Conservation (phyloP, 768 basidiomycete species). For the Neoboletus magnificus region DNA sequence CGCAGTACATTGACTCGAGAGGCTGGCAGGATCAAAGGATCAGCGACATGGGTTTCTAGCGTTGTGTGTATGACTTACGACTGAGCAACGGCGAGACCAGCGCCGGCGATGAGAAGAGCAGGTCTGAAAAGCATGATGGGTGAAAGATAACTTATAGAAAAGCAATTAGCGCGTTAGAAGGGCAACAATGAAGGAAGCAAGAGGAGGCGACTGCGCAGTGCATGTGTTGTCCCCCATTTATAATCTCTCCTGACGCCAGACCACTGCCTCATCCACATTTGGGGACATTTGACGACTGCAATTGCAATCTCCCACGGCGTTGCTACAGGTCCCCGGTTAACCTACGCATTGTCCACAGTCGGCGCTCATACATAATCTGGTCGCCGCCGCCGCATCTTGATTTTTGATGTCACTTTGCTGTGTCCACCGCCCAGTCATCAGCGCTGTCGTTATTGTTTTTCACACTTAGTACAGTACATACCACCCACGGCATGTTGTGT, state of each 20-base stretch:
- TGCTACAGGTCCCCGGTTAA: not conserved
- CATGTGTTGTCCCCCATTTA: constrained; percentile 8
- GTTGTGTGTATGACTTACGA: constrained; percentile 33
- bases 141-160: not conserved
- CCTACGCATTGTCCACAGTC: not conserved
- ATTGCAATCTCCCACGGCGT: not conserved
- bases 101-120: constrained; percentile 30
- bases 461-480: too few relatives aligned
- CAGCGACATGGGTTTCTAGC: not conserved
- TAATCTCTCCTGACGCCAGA: not conserved
- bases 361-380: not conserved
- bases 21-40: not conserved
- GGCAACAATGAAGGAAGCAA: not conserved
- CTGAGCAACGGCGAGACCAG: constrained; percentile 41
- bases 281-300: not conserved
- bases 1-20: constrained; percentile 40
- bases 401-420: not conserved
- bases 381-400: not conserved
- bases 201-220: constrained; percentile 9
- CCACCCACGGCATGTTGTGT: not conserved
- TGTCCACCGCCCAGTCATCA: not conserved
- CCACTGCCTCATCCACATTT: not conserved
- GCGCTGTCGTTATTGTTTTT: not conserved
- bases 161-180: not conserved
- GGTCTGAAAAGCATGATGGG: constrained; percentile 25